Conservation (phyloP, 768 basidiomycete genomes). For the Kwoniella europaea region DNA sequence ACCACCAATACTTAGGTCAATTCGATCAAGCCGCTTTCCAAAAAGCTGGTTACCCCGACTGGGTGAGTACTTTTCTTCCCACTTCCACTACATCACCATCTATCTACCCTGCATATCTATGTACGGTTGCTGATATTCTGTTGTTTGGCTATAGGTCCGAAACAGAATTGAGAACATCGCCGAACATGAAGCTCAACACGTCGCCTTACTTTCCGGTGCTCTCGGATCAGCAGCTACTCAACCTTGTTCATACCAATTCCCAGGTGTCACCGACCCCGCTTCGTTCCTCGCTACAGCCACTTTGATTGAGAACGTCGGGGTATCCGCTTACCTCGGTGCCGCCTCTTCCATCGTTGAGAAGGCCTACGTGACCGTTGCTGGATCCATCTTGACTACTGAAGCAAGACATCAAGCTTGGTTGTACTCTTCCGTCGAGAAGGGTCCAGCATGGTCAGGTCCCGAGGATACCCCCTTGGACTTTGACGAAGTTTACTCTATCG, state of each 20-base stretch:
- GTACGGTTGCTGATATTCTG: too few species aligned
- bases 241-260: constrained; percentile 69
- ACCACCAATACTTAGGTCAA: constrained; percentile 58
- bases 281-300: constrained; percentile 65
- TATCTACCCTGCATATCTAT: too few species aligned
- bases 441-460: constrained; percentile 66
- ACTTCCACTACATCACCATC: background rate
- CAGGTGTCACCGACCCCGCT: constrained; percentile 60
- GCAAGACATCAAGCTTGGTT: constrained; percentile 72
- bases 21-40: constrained; percentile 63
- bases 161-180: constrained; percentile 63
- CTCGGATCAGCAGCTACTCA: constrained; percentile 62
- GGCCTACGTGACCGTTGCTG: constrained; percentile 64
- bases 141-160: constrained; percentile 21
- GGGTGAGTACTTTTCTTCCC: constrained; percentile 53
- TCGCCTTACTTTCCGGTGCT: constrained; percentile 62
- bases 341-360: constrained; percentile 59
- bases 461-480: constrained; percentile 64
- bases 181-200: constrained; percentile 67
- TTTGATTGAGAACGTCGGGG: constrained; percentile 66
- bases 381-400: constrained; percentile 68
- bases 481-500: constrained; percentile 63
- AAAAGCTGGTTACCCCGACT: constrained; percentile 60
- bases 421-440: constrained; percentile 62
- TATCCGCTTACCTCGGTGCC: constrained; percentile 68